Conservation (phyloP, 805 yeast species). For the Candida silvicultrix region DNA sequence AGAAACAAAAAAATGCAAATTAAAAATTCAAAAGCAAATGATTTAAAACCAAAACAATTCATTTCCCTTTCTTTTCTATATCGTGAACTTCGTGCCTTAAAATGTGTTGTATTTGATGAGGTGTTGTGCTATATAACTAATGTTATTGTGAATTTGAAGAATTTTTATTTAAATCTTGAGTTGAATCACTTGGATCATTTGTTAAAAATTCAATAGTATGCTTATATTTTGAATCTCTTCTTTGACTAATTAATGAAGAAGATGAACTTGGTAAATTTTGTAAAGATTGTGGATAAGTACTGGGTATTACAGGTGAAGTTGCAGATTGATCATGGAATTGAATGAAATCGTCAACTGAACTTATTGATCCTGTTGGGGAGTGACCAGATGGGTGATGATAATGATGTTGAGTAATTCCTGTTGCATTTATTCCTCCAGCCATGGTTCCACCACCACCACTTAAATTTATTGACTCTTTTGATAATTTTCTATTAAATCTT, state of each 20-base stretch:
- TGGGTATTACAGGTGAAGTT: not conserved
- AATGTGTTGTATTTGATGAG: too few species aligned
- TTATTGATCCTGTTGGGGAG: not conserved
- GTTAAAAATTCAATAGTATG: slow-evolving; percentile 21
- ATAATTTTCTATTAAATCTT: slow-evolving; percentile 30
- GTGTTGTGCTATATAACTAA: too few species aligned
- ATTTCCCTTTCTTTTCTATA: too few species aligned
- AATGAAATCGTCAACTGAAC: not conserved
- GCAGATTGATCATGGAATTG: not conserved
- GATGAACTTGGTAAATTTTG: not conserved
- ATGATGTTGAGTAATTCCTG: not conserved
- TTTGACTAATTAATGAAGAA: not conserved
- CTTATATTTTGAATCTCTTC: slow-evolving; percentile 7
- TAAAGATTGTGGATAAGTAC: not conserved
- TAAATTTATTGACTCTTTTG: too few species aligned
- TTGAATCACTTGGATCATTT: slow-evolving; percentile 1
- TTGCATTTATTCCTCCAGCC: too few species aligned
- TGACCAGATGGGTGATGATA: not conserved
- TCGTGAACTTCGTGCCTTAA: too few species aligned
- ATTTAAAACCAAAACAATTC: too few species aligned
- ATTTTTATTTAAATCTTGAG: not conserved
- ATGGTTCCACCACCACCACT: too few species aligned
- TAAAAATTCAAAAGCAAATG: too few species aligned
- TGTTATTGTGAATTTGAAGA: too few species aligned
- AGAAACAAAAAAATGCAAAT: too few species aligned